These are phyloP conservation scores for Camellia granthamiana DNA, from an alignment of 148 eudicot genomes.

Conservation along the genomic window DNA sequence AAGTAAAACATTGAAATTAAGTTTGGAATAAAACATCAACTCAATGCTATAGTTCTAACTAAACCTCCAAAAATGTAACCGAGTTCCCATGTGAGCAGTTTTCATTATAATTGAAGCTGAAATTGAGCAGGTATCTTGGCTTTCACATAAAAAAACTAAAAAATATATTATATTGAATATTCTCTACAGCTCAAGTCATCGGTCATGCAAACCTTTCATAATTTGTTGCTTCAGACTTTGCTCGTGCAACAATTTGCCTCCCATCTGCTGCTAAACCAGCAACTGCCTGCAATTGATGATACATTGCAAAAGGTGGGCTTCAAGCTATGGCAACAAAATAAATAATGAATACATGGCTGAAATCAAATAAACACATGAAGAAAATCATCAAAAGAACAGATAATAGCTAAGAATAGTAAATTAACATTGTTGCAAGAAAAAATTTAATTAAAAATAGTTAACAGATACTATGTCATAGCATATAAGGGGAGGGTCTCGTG, in stretches of 20 bases:
- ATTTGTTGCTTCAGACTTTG: constrained; percentile 54
- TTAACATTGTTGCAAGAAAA: no score
- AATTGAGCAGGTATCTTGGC: background rate
- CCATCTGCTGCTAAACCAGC: constrained; percentile 68
- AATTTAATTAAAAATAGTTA: no score
- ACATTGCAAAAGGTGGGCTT: background rate
- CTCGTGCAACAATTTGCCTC: constrained; percentile 55
- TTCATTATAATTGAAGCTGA: background rate
- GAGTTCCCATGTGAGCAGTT: background rate
- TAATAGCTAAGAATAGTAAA: no score
- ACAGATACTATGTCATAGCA: no score
- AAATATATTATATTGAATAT: background rate
- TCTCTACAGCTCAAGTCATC: background rate
- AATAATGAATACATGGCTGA: background rate
- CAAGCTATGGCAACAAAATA: background rate
- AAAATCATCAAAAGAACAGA: background rate
- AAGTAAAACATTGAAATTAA: background rate
- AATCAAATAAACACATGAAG: background rate
- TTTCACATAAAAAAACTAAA: background rate
- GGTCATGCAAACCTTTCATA: constrained; percentile 39
- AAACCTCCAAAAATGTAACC: background rate
- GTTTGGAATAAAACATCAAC: background rate
- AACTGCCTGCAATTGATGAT: constrained; percentile 36
- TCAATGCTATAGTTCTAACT: background rate
- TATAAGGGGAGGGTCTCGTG: no score